Base-by-base conservation (phyloP, 2,329 filamentous ascomycete genomes). In the Elsinoe ampelina region DNA sequence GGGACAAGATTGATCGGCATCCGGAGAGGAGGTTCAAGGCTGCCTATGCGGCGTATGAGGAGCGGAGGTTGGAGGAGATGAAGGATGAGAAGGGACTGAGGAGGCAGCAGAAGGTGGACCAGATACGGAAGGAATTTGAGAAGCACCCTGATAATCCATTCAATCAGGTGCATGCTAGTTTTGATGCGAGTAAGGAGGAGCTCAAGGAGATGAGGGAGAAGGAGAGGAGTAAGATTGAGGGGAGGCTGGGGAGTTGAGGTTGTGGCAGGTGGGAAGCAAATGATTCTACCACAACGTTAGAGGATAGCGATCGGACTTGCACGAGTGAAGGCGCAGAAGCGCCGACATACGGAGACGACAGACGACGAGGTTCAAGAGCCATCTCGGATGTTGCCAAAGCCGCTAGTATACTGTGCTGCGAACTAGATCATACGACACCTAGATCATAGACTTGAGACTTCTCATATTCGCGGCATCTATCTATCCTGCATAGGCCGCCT, bases 101-200 rank as follows among this genome's bases (percentile, higher is more conserved):
- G 58, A 77, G 87, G 64, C 82, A 95, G 64, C 91, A 96, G 80
- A 86, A 87, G 72, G 84, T 91, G 66, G 87, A 92, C 61, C 79
- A 85, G 67, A 87, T 95, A 63, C 74, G 81, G 61, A 95, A 95
- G 77, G 93, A 97, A 75, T 98, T 97, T 71, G 87, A 95, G 72
- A 95, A 89, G 77, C 87, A 87, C 66, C 85, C 88, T 1, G 92
- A 97, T 65, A 98, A 98, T 71, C 93, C 93, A 12, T 93, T 95
- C 75, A 95, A 95, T 74, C 89, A 95, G 74, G 84, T 85, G 13
- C 59, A 58, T 42, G 82, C 77, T 54, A 71, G 77, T 2, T 95
- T 89, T 73, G 88, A 98, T 71, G 82, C 88, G 55, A 81, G 79
- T 19, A 86, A 82, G 72, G 88, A 89, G 3, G 92, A 98, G 65